Evolutionary conservation across 2,329 filamentous ascomycete genomes (phyloP), one percentile per base, ranked within the genome.

Genomic region (Colletotrichum tabaci): DNA sequence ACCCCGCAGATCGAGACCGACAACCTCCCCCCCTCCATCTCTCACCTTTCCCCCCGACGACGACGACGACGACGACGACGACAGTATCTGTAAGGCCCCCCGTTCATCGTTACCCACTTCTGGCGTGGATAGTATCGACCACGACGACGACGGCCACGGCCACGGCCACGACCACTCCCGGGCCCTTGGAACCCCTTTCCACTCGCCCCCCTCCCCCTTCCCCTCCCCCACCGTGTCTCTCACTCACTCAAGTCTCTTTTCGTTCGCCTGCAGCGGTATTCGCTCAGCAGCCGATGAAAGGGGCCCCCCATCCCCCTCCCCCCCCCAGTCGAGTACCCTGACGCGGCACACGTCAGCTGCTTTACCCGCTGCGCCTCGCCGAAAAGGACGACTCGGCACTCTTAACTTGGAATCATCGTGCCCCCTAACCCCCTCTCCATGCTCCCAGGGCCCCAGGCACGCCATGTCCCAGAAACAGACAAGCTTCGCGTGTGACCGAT

Each of bases 401-500:
- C 30, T 30, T 30, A 2, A 8, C 30, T 30, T 30, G 30, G 6
- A 30, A 30, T 30, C 30, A 30, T 30, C 30, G 30, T 30, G 1
- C 30, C 30, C 30, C 30, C 7, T 30, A 30, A 26, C 26, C 26
- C 26, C 26, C 26, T 26, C 26, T 26, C 26, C 26, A 26, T 26
- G 26, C 26, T 3, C 26, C 26, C 3, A 30, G 30, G 30, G 30
- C 30, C 57, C 15, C 12, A 40, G 18, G n/a, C 40, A 6, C 50
- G 47, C 47, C 64, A 71, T 71, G 68, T 67, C 68, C 58, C 65
- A 67, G 64, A 71, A 58, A 23, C 40, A 65, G 15, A 71, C 65
- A 57, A 68, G 68, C 52, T 71, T 71, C 58, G 68, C 68, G 30
- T 71, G 68, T 53, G 65, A 68, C 47, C 64, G 68, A 16, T 71